Evolutionary conservation across 1,284 basidiomycete genomes (phyloP).

Genomic region (Malassezia furfur): DNA sequence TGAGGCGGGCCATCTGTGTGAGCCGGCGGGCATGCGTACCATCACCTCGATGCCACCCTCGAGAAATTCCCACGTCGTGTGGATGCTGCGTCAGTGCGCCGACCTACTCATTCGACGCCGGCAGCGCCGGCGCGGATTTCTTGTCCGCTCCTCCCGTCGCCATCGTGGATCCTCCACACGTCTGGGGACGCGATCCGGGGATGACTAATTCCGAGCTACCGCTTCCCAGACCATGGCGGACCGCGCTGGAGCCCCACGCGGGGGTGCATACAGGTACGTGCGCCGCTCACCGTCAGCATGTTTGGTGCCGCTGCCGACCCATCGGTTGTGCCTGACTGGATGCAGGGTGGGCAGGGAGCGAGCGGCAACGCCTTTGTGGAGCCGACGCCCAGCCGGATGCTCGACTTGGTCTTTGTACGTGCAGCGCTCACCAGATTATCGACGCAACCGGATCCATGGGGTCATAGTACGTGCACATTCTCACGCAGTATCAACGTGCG

Average conservation of each 20-base stretch:
- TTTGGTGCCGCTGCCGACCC: constrained; percentile 34
- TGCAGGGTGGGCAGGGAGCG: neutral
- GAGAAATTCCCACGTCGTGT: constrained; percentile 80
- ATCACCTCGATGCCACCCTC: constrained; percentile 62
- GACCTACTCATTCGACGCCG: constrained; percentile 15
- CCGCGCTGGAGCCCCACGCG: neutral
- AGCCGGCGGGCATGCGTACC: constrained; percentile 9
- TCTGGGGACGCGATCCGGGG: neutral
- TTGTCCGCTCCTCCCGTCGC: constrained; percentile 4
- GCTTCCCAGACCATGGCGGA: neutral
- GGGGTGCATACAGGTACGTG: constrained; percentile 8
- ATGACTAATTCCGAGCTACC: neutral
- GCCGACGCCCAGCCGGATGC: constrained; percentile 15
- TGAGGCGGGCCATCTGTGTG: constrained; percentile 51
- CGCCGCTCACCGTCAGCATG: constrained; percentile 21
- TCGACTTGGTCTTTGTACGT: constrained; percentile 44
- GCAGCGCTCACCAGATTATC: constrained; percentile 19
- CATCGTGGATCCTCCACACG: constrained; percentile 8
- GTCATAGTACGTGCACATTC: constrained; percentile 24
- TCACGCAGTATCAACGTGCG: constrained; percentile 7
- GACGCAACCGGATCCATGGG: constrained; percentile 48
- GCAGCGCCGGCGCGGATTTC: constrained; percentile 4
- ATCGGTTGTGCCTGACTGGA: constrained; percentile 19
- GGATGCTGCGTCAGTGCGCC: constrained; percentile 49
- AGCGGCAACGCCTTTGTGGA: neutral